Conservation (phyloP, 768 basidiomycete species). For the Aureoboletus auriporus region DNA sequence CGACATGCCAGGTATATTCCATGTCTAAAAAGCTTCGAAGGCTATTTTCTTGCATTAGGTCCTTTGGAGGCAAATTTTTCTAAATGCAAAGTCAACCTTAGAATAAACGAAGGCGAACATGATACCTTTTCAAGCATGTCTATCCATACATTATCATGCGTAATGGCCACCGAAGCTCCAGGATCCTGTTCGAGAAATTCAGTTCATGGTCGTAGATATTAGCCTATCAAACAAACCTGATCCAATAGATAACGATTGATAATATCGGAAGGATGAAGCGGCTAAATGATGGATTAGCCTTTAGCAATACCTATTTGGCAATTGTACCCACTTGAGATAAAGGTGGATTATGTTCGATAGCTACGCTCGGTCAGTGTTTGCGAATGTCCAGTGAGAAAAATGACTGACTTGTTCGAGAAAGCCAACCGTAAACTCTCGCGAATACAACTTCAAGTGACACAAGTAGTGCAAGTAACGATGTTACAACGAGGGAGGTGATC, state of each 20-base stretch:
- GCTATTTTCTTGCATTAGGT: background rate
- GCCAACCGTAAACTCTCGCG: background rate
- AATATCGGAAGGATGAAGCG: conserved; percentile 5
- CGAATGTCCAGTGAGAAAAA: no score
- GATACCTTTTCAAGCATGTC: background rate
- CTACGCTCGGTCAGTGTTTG: no score
- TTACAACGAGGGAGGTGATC: background rate
- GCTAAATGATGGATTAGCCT: background rate
- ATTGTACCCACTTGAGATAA: conserved; percentile 4
- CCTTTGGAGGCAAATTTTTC: background rate
- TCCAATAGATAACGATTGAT: conserved; percentile 6
- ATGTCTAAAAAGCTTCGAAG: no score
- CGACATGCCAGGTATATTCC: no score
- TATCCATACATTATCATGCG: conserved; percentile 9
- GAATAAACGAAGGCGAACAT: background rate
- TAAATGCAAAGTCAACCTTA: no score
- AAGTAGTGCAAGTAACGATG: background rate
- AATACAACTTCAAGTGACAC: background rate
- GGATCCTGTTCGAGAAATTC: background rate
- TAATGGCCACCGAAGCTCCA: conserved; percentile 1
- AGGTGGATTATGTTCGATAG: background rate
- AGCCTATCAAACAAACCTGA: background rate
- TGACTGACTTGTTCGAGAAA: background rate
- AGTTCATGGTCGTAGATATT: no score
- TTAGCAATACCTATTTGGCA: background rate